Evolutionary conservation across 805 yeast species (phyloP), one percentile per base, ranked within the genome.

Genomic region (Nakazawaea ernobii): DNA sequence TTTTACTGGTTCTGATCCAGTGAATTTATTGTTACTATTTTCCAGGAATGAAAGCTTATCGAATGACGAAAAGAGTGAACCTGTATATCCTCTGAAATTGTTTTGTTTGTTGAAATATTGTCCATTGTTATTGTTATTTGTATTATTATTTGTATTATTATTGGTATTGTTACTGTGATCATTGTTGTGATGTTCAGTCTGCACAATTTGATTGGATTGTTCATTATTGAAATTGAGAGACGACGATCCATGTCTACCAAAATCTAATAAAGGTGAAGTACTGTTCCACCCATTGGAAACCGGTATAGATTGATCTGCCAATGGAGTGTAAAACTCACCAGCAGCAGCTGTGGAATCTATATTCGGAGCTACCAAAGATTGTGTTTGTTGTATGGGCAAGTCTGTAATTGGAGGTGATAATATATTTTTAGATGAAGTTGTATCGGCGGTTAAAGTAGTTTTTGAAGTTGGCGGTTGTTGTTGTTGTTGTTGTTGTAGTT

Each of bases 1-100:
- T 41, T 48, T 50, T 10, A 39, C 39, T 11, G 48, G 46, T 26
- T 47, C 52, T 14, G 36, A 20, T 2, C 43, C 52, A 11, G 30
- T 29, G 32, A 33, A 48, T 35, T 42, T 43, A 9, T 39, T 13
- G 24, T n/a, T 39, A 14, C 44, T 35, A 26, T 30, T 43, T 4
- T 45, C 48, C 8, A 28, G 39, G 26, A 45, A 35, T 11, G 43
- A 33, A 8, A 45, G 14, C 24, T 45, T 45, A n/a, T 45, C 48
- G 14, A 45, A 39, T 4, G 39, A 33, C 1, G 48, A 14, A 6
- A 43, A 45, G 6, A 45, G 28, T 10, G 40, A 6, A n/a, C 33
- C 39, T 24, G 27, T 30, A 35, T 41, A 39, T 27, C 37, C 30
- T 4, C 39, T n/a, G 32, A 44, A 33, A 15, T 10, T 6, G 27